These are phyloP conservation scores for Wallemia ichthyophaga DNA, from an alignment of 1,284 basidiomycete genomes.

Conservation along the genomic window DNA sequence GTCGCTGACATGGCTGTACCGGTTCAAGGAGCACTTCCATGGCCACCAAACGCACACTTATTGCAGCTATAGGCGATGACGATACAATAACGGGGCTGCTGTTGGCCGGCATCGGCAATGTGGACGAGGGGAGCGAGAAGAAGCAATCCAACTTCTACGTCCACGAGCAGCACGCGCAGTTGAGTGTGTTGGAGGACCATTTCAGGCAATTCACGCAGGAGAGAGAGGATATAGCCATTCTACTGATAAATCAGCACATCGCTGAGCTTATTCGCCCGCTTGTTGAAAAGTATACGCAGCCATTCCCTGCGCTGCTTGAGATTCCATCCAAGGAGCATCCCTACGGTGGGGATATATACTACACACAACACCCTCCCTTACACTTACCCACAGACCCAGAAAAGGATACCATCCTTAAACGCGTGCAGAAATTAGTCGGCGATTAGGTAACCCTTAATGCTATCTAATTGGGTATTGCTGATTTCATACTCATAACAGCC, in stretches of 20 bases:
- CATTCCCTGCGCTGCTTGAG: slow-evolving; percentile 88
- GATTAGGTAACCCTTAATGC: too few species aligned
- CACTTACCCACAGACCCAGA: slow-evolving; percentile 44
- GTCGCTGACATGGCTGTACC: background rate
- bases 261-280: slow-evolving; percentile 87
- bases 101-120: slow-evolving; percentile 66
- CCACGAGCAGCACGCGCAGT: slow-evolving; percentile 67
- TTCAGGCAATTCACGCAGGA: slow-evolving; percentile 71
- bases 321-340: slow-evolving; percentile 61
- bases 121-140: slow-evolving; percentile 69
- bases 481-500: too few species aligned
- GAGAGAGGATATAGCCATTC: slow-evolving; percentile 71
- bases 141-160: slow-evolving; percentile 85
- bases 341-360: slow-evolving; percentile 11
- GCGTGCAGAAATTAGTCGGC: slow-evolving; percentile 86
- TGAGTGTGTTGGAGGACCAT: slow-evolving; percentile 53
- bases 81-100: slow-evolving; percentile 82
- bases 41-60: slow-evolving; percentile 50
- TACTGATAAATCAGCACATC: slow-evolving; percentile 92
- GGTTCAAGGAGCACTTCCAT: background rate
- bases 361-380: slow-evolving; percentile 3
- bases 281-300: slow-evolving; percentile 78
- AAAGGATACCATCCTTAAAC: slow-evolving; percentile 87
- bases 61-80: slow-evolving; percentile 92
- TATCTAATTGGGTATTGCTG: too few species aligned